A percentile compares a stretch with the other conserved stretches of the same genome.
These are phyloP conservation scores for Euphorbia peplus DNA, from an alignment of 345 rosid species.

Conservation along the genomic window DNA sequence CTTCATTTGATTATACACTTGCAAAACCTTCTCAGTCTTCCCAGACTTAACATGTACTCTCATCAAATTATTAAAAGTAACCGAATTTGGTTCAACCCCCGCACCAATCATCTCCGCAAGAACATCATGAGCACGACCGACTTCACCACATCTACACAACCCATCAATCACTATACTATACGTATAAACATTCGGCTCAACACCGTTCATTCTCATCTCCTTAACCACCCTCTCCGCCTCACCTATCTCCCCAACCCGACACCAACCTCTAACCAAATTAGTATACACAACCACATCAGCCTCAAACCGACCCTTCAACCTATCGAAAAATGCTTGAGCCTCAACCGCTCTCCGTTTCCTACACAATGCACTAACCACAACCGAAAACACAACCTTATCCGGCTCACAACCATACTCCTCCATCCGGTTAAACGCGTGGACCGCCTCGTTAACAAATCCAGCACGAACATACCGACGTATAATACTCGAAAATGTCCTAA, in stretches of 20 bases:
- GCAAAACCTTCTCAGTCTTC: constrained; percentile 83
- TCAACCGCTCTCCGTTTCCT: constrained; percentile 70
- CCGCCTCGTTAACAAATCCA: constrained; percentile 81
- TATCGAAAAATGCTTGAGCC: constrained; percentile 76
- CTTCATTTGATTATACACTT: constrained; percentile 94
- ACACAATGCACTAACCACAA: constrained; percentile 62
- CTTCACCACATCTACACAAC: constrained; percentile 78
- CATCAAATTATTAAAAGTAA: constrained; percentile 85
- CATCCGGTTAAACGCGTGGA: constrained; percentile 87
- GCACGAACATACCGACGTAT: constrained; percentile 86
- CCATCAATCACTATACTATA: constrained; percentile 83
- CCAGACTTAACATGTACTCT: constrained; percentile 85
- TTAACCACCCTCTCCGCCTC: constrained; percentile 74
- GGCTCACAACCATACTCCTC: constrained; percentile 84
- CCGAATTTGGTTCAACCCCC: constrained; percentile 64
- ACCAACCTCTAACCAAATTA: constrained; percentile 82
- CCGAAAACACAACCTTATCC: constrained; percentile 68
- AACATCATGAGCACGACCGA: constrained; percentile 80
- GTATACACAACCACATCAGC: constrained; percentile 78
- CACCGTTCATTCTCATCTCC: constrained; percentile 74
- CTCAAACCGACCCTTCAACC: constrained; percentile 55
- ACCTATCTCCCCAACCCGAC: constrained; percentile 57
- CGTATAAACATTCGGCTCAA: constrained; percentile 77
- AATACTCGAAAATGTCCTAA: constrained; percentile 61
- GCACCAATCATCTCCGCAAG: constrained; percentile 84